These are phyloP conservation scores for Podila clonocystis DNA, from an alignment of 192 early-diverging fungal species.

Conservation along the genomic window DNA sequence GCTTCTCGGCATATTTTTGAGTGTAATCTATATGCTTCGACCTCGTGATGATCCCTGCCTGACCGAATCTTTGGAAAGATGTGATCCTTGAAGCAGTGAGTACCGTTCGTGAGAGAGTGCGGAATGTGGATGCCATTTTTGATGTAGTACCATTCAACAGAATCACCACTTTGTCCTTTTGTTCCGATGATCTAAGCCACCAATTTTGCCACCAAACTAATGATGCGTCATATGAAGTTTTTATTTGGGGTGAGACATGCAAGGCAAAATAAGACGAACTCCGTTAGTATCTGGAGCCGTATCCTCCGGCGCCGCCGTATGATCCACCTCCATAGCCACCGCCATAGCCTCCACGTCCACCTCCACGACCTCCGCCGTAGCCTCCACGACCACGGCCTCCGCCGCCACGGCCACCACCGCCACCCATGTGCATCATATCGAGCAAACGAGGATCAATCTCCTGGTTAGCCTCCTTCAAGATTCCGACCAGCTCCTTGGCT, in stretches of 20 bases:
- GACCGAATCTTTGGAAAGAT: constrained; percentile 14
- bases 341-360: constrained; percentile 51
- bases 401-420: constrained; percentile 44
- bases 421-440: constrained; percentile 66
- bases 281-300: constrained; percentile 47
- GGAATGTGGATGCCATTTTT: constrained; percentile 42
- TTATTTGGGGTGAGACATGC: no score
- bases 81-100: background rate
- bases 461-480: constrained; percentile 92
- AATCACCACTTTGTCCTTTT: no score
- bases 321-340: constrained; percentile 63
- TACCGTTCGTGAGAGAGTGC: constrained; percentile 16
- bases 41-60: constrained; percentile 20
- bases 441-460: constrained; percentile 83
- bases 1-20: constrained; percentile 73
- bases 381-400: constrained; percentile 46
- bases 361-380: constrained; percentile 32
- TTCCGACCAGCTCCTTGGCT: constrained; percentile 85
- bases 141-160: background rate
- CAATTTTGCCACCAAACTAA: no score
- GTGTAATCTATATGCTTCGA: constrained; percentile 60
- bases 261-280: no score
- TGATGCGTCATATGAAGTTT: no score
- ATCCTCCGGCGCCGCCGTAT: constrained; percentile 58
- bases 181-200: no score